Percentiles rank a stretch among this genome's conserved stretches.
Evolutionary conservation across 352 stramenopile species (phyloP).

Genomic region (Phytophthora melonis): DNA sequence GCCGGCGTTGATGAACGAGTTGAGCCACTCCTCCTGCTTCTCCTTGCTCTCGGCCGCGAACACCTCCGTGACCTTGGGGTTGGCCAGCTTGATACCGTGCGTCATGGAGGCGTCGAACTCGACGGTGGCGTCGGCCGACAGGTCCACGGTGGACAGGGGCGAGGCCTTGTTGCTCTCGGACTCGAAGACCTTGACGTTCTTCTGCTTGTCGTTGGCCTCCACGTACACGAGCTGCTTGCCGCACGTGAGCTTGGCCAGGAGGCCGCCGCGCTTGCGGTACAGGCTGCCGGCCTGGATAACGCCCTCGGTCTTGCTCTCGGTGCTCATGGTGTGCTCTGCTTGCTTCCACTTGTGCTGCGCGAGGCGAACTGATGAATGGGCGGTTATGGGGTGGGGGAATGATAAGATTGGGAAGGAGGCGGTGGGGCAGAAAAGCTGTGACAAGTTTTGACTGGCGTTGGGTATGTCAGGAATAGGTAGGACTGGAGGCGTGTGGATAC

Average conservation of each 20-base stretch:
- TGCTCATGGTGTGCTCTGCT: slow-evolving; percentile 15
- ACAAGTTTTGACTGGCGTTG: slow-evolving; percentile 12
- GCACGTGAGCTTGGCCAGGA: slow-evolving; percentile 41
- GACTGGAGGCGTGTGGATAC: neutral
- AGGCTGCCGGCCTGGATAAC: slow-evolving; percentile 46
- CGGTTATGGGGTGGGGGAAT: slow-evolving; percentile 7
- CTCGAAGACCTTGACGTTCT: slow-evolving; percentile 60
- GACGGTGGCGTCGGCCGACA: slow-evolving; percentile 41
- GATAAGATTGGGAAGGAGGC: neutral
- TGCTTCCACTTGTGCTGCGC: neutral
- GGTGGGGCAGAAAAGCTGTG: slow-evolving; percentile 5
- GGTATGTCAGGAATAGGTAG: slow-evolving; percentile 2
- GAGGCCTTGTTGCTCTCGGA: slow-evolving; percentile 42
- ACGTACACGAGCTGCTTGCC: slow-evolving; percentile 45
- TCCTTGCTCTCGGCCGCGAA: slow-evolving; percentile 40
- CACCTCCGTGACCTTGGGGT: slow-evolving; percentile 24
- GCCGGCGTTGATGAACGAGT: slow-evolving; percentile 57
- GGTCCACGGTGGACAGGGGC: slow-evolving; percentile 32
- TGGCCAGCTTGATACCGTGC: slow-evolving; percentile 57
- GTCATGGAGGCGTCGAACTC: slow-evolving; percentile 42
- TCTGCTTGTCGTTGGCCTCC: slow-evolving; percentile 52
- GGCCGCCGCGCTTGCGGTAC: slow-evolving; percentile 32
- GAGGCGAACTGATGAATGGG: slow-evolving; percentile 16
- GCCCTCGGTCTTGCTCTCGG: slow-evolving; percentile 35
- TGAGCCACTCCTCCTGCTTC: slow-evolving; percentile 56